Base-by-base conservation (phyloP, 2,329 filamentous ascomycete genomes). In the Fusarium sp. region DNA sequence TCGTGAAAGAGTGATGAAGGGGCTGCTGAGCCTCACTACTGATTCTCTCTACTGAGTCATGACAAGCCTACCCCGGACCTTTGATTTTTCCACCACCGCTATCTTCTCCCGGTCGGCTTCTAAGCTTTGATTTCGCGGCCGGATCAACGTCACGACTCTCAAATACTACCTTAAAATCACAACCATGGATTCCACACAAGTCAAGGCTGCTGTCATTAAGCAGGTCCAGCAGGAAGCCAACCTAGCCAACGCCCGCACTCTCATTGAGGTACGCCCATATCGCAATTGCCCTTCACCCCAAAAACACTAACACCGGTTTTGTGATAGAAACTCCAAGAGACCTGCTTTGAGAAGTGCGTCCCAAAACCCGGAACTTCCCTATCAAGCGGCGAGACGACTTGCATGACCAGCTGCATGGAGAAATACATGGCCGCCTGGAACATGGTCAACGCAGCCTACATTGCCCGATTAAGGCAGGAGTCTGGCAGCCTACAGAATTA, bases 391-490 rank as follows among this genome's bases (percentile, higher is more conserved):
- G 92, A 95, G 78, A 83, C 88, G 75, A 83, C 86, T 21, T 95
- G 92, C 82, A 85, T 92, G 75, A 91, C 86, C 20, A 84, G 86
- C 63, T 95, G 92, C 83, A 92, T 94, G 88, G 91, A 94, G 74
- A 94, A 94, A 80, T 95, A 94, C 84, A 92, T 94, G 84, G 81
- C 85, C 31, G 86, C 91, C 13, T 95, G 92, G 92, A 94, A 94
- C 80, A 82, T 86, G 66, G 89, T 92, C 74, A 91, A 89, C 81
- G 79, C 84, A 46, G 84, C 89, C 39, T 93, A 93, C 77, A 87
- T 93, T 74, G 79, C 80, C 66, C 84, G 87, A 71, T 79, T 88
- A 79, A 88, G 90, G 78, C 83, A 84, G 69, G 89, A 90, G 81
- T 81, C 81, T 58, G 60, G 58, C 42, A 47, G 18, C 37, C 33